A percentile compares a stretch with the other conserved stretches of the same genome.
These are phyloP conservation scores for Ilyonectria robusta DNA, from an alignment of 2,329 filamentous ascomycete species.

Conservation along the genomic window DNA sequence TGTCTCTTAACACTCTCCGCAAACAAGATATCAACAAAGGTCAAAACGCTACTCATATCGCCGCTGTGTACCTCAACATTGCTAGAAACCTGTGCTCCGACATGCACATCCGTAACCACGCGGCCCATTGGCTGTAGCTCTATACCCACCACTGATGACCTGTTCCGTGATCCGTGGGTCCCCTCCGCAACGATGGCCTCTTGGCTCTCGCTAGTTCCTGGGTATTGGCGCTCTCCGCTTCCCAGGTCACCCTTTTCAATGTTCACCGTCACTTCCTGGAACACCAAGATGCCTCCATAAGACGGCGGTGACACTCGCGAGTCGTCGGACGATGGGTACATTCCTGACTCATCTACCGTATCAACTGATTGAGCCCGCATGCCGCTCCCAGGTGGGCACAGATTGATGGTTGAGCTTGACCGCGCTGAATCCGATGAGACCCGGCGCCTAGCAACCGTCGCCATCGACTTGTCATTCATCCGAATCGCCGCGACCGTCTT, in stretches of 20 bases:
- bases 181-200: conserved; percentile 24
- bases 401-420: conserved; percentile 46
- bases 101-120: conserved; percentile 28
- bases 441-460: background rate
- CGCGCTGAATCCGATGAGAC: conserved; percentile 36
- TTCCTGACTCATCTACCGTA: conserved; percentile 30
- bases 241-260: conserved; percentile 44
- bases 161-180: conserved; percentile 8
- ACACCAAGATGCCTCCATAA: conserved; percentile 72
- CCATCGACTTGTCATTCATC: conserved; percentile 20
- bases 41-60: conserved; percentile 30
- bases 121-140: conserved; percentile 45
- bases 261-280: conserved; percentile 72
- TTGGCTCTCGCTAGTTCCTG: conserved; percentile 15
- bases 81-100: too few species aligned
- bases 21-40: conserved; percentile 46
- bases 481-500: background rate
- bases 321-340: conserved; percentile 44
- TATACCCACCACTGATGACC: conserved; percentile 32
- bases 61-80: conserved; percentile 40
- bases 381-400: conserved; percentile 35
- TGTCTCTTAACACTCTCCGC: conserved; percentile 41
- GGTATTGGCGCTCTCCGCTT: conserved; percentile 14
- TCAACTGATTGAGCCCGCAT: conserved; percentile 35
- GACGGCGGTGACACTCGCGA: conserved; percentile 39